Percentiles rank a stretch among this genome's conserved stretches.
phyloP scores from a whole-genome alignment of 345 rosid species.

The Salix udensis region DNA sequence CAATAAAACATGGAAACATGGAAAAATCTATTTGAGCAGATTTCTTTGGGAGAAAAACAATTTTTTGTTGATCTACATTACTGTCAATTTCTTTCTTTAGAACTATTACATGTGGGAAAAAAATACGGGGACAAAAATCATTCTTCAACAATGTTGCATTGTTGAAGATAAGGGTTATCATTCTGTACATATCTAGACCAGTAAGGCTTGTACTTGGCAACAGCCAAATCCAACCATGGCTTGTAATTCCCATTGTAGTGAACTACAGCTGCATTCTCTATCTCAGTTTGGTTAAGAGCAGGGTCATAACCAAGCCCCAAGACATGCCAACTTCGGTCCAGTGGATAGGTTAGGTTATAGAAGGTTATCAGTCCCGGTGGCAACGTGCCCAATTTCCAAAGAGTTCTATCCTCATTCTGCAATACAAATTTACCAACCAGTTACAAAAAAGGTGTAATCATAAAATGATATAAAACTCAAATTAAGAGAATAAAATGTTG shows the following conservation, averaged over 20 bases:
- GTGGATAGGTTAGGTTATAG: conserved; percentile 78
- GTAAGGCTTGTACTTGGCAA: conserved; percentile 74
- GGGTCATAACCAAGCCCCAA: conserved; percentile 98
- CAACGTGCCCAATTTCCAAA: conserved; percentile 94
- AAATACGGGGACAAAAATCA: background rate
- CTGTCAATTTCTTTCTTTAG: background rate
- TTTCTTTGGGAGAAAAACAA: background rate
- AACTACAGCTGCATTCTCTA: conserved; percentile 80
- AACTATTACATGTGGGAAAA: background rate
- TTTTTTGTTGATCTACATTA: background rate
- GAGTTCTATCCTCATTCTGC: conserved; percentile 96
- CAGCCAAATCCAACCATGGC: conserved; percentile 94
- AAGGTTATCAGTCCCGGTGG: conserved; percentile 97
- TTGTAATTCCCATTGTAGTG: conserved; percentile 97
- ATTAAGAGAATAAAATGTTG: background rate
- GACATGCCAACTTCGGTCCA: conserved; percentile 83
- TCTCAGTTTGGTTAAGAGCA: conserved; percentile 86
- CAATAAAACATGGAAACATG: background rate
- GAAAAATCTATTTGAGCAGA: background rate
- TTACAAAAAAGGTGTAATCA: background rate
- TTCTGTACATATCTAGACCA: conserved; percentile 78
- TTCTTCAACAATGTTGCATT: conserved; percentile 56
- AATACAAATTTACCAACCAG: conserved; percentile 19
- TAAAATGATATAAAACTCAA: background rate
- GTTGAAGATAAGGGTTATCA: conserved; percentile 67